These are phyloP conservation scores for Theobroma grandiflorum DNA, from an alignment of 441 rosid species.

Conservation along the genomic window DNA sequence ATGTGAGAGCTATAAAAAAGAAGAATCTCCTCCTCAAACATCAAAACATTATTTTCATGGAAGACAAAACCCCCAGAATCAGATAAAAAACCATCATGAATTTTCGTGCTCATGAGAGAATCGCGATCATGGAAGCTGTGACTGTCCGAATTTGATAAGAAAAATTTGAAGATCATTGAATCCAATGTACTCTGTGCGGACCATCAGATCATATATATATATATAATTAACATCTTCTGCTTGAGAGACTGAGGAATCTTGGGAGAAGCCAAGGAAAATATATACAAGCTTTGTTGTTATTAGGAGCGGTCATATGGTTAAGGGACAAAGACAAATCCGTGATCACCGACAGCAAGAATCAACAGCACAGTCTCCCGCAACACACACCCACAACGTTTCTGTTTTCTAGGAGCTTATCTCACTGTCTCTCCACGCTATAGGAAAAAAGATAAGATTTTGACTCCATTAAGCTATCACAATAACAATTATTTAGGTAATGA, in stretches of 20 bases:
- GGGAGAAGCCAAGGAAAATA: conserved; percentile 29
- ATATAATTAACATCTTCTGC: conserved; percentile 3
- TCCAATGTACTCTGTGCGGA: not conserved
- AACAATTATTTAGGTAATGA: no score
- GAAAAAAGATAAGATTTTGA: no score
- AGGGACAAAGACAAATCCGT: conserved; percentile 44
- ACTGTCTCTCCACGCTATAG: not conserved
- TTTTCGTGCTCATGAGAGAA: not conserved
- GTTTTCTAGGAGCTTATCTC: conserved; percentile 14
- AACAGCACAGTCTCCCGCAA: conserved; percentile 37
- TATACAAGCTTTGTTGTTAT: conserved; percentile 31
- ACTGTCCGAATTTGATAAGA: not conserved
- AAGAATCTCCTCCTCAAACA: conserved; percentile 14
- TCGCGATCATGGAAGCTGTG: conserved; percentile 14
- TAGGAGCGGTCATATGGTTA: conserved; percentile 33
- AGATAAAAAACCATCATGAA: not conserved
- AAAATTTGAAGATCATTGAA: not conserved
- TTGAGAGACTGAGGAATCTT: conserved; percentile 39
- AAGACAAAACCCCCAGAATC: conserved; percentile 3
- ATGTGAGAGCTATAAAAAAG: conserved; percentile 20
- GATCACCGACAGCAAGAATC: conserved; percentile 57
- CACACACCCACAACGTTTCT: conserved; percentile 4
- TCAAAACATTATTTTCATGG: not conserved
- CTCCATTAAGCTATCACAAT: no score
- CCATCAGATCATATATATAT: not conserved